Evolutionary conservation across 345 rosid genomes (phyloP).

Genomic region (Citrus inodora): DNA sequence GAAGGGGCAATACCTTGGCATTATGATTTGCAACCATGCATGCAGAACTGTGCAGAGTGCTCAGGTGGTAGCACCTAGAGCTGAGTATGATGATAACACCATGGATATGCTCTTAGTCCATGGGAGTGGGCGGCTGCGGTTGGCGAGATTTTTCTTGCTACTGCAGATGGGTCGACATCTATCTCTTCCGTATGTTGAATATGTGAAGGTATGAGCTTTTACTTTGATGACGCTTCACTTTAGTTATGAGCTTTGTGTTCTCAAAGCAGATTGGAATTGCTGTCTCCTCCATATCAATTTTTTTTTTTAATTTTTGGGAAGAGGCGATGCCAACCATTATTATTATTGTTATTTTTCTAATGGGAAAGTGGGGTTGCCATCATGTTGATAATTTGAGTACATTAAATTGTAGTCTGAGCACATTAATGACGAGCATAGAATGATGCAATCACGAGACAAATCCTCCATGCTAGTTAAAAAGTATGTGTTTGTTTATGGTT

Average conservation of each 20-base stretch:
- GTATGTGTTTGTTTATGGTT: neutral
- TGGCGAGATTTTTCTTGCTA: conserved; percentile 78
- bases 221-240: neutral
- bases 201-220: conserved; percentile 64
- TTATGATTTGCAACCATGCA: conserved; percentile 93
- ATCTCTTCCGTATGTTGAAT: conserved; percentile 92
- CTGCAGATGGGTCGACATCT: conserved; percentile 88
- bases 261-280: neutral
- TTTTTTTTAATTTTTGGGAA: neutral
- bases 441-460: neutral
- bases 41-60: conserved; percentile 96
- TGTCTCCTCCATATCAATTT: neutral
- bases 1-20: conserved; percentile 89
- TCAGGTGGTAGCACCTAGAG: conserved; percentile 92
- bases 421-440: neutral
- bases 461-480: neutral
- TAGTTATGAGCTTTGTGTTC: neutral
- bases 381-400: neutral
- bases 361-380: neutral
- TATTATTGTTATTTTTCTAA: neutral
- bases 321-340: neutral
- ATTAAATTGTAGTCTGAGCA: neutral
- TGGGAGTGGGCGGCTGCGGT: conserved; percentile 82
- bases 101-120: conserved; percentile 91
- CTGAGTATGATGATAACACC: conserved; percentile 81